A percentile compares a stretch with the other conserved stretches of the same genome.
These are phyloP conservation scores for Rutidosis leptorrhynchoides DNA, from an alignment of 129 eudicot genomes.

Conservation along the genomic window DNA sequence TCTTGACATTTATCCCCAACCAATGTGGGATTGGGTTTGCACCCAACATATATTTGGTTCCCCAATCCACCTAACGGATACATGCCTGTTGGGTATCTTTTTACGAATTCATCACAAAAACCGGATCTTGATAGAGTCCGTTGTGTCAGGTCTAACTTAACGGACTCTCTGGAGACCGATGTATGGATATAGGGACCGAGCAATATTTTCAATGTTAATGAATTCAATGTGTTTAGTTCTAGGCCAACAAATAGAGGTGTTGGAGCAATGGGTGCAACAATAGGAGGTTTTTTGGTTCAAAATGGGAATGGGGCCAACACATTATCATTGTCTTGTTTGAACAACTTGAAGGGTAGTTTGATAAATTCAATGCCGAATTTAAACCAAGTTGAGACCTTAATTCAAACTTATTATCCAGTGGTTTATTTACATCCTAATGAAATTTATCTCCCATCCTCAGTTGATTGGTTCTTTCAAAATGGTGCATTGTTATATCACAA, in stretches of 20 bases:
- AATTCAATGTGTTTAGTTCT: conserved; percentile 44
- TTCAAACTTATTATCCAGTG: conserved; percentile 48
- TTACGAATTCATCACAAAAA: conserved; percentile 52
- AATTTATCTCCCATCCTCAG: conserved; percentile 45
- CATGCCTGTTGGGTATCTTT: conserved; percentile 52
- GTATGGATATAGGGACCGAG: conserved; percentile 64
- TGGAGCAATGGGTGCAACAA: conserved; percentile 44
- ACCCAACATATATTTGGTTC: too few relatives aligned
- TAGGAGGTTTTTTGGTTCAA: conserved; percentile 57
- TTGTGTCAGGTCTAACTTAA: conserved; percentile 64
- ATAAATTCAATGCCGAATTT: conserved; percentile 46
- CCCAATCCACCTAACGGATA: conserved; percentile 72
- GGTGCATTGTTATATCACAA: conserved; percentile 49
- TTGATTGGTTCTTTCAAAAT: conserved; percentile 53
- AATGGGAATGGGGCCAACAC: conserved; percentile 26
- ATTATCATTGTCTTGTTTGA: conserved; percentile 38
- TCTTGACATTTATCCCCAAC: too few relatives aligned
- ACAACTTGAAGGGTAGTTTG: conserved; percentile 36
- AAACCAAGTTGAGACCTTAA: conserved; percentile 39
- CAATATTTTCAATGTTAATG: conserved; percentile 25
- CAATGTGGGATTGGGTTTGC: too few relatives aligned
- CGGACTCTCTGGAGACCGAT: conserved; percentile 39
- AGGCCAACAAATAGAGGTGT: conserved; percentile 53
- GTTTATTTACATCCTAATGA: conserved; percentile 49
- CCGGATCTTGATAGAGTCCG: conserved; percentile 48